A percentile compares a stretch with the other conserved stretches of the same genome.
Evolutionary conservation across 75 land plant species (phyloP).

Genomic region (Cryptomeria japonica): DNA sequence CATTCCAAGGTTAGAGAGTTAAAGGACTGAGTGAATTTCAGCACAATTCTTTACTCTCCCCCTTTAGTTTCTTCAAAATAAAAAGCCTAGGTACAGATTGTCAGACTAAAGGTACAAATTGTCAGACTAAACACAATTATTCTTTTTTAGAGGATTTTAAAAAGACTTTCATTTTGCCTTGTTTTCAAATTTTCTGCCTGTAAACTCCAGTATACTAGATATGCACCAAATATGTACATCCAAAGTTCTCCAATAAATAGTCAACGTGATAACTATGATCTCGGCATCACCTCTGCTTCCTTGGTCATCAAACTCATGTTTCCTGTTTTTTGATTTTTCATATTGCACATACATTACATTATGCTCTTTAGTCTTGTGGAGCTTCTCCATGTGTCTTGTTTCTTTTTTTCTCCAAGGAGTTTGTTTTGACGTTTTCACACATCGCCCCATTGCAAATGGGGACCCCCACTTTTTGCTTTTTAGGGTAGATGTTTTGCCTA

Average conservation of each 20-base stretch:
- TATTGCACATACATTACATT: neutral
- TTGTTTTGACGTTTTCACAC: no score
- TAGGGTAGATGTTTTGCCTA: no score
- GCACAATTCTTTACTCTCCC: neutral
- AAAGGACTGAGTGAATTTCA: neutral
- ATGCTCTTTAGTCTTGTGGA: neutral
- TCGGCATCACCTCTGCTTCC: neutral
- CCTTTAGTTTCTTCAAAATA: neutral
- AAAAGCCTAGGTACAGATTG: neutral
- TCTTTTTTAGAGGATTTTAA: neutral
- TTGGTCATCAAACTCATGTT: neutral
- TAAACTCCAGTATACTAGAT: neutral
- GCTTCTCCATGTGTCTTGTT: neutral
- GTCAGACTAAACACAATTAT: neutral
- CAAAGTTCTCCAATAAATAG: neutral
- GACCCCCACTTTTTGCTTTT: no score
- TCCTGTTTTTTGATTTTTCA: neutral
- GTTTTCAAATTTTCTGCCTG: neutral
- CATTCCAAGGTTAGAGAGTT: neutral
- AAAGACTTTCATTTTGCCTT: neutral
- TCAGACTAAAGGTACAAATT: neutral
- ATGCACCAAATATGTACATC: neutral
- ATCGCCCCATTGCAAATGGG: no score
- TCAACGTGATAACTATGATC: neutral
- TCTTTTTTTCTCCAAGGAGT: neutral